Conservation (phyloP, 371 early-diverging fungal genomes). For the Rhizopus delemar region DNA sequence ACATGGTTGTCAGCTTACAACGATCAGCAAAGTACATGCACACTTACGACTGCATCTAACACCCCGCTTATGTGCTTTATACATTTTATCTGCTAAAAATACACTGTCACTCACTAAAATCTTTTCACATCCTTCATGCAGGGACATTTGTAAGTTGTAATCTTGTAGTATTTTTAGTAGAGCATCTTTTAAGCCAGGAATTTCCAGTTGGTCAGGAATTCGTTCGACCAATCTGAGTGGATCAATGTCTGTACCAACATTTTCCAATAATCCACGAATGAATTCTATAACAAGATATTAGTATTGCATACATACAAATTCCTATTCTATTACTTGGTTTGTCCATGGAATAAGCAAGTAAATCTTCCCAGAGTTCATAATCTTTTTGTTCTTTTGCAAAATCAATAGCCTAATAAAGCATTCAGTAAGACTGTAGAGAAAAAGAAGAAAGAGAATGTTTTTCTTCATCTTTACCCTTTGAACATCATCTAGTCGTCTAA, state of each 20-base stretch:
- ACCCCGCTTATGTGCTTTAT: constrained; percentile 71
- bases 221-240: constrained; percentile 77
- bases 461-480: constrained; percentile 60
- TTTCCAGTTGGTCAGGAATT: constrained; percentile 78
- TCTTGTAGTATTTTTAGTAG: constrained; percentile 87
- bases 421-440: too few relatives aligned
- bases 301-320: background rate
- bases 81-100: constrained; percentile 73
- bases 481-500: constrained; percentile 85
- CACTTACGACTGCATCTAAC: constrained; percentile 55
- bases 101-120: constrained; percentile 85
- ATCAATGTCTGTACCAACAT: constrained; percentile 82
- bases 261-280: constrained; percentile 87
- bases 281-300: constrained; percentile 59
- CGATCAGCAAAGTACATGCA: background rate
- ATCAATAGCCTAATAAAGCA: constrained; percentile 79
- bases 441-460: too few relatives aligned
- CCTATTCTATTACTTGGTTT: constrained; percentile 68
- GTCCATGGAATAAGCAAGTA: constrained; percentile 84
- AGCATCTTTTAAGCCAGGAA: constrained; percentile 80
- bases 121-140: constrained; percentile 85
- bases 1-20: background rate
- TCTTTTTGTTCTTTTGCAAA: constrained; percentile 97
- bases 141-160: constrained; percentile 81
- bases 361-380: constrained; percentile 92